Conservation (phyloP, 2,329 filamentous ascomycete genomes). For the Ophiocordyceps robertsii region DNA sequence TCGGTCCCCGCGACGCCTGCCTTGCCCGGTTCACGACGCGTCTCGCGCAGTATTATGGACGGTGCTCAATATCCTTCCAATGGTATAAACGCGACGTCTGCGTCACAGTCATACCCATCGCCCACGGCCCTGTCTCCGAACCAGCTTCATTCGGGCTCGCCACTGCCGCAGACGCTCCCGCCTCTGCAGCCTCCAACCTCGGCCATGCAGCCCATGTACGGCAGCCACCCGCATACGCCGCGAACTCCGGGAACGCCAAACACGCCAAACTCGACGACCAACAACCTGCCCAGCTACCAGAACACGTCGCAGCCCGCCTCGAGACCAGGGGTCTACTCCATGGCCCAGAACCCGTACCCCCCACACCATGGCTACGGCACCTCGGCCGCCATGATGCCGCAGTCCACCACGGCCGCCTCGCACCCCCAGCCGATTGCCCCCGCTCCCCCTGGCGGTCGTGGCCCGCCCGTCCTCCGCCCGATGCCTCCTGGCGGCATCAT, state of each 20-base stretch:
- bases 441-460: constrained; percentile 45
- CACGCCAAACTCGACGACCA: constrained; percentile 41
- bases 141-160: constrained; percentile 33
- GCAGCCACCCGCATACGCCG: constrained; percentile 47
- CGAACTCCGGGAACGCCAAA: constrained; percentile 50
- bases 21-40: constrained; percentile 15
- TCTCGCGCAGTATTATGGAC: constrained; percentile 36
- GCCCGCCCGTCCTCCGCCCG: constrained; percentile 50
- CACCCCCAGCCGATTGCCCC: constrained; percentile 68
- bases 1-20: constrained; percentile 2
- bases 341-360: constrained; percentile 43
- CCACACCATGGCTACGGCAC: constrained; percentile 41
- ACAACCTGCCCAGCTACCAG: constrained; percentile 40
- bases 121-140: constrained; percentile 38
- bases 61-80: constrained; percentile 39
- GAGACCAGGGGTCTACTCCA: constrained; percentile 37
- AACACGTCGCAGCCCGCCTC: constrained; percentile 33
- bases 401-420: constrained; percentile 50
- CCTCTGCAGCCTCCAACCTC: constrained; percentile 36
- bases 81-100: constrained; percentile 40
- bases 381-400: constrained; percentile 49
- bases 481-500: constrained; percentile 56
- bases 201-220: constrained; percentile 34
- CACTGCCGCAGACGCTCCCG: constrained; percentile 40
- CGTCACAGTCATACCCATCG: constrained; percentile 35